These are phyloP conservation scores for Pythium sukuiense DNA, from an alignment of 352 stramenopile species.

Conservation along the genomic window DNA sequence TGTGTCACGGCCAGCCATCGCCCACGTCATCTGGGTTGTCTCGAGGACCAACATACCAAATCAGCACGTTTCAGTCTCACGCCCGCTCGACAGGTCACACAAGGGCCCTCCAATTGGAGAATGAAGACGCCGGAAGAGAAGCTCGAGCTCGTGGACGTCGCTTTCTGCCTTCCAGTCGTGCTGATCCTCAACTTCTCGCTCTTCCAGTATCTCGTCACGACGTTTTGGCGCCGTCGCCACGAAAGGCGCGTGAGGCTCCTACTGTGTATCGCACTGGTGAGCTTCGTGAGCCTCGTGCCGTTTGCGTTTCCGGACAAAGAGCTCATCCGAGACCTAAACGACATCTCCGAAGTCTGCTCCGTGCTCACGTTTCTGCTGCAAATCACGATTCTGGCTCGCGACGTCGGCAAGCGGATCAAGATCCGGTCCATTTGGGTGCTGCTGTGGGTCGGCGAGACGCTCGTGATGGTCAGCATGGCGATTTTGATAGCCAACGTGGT, in stretches of 20 bases:
- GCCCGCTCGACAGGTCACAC: too few species aligned
- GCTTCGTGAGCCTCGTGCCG: conserved; percentile 29
- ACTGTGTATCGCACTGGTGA: conserved; percentile 16
- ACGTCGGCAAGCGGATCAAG: conserved; percentile 23
- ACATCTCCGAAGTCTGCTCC: conserved; percentile 25
- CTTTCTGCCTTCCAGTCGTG: conserved; percentile 13
- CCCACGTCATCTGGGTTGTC: neutral
- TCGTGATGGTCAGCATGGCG: conserved; percentile 9
- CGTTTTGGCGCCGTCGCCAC: conserved; percentile 3
- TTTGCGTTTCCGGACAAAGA: conserved; percentile 24
- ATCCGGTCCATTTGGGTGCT: conserved; percentile 5
- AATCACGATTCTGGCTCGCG: conserved; percentile 25
- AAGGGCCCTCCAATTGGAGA: too few species aligned
- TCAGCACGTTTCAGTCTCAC: too few species aligned
- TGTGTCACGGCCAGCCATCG: neutral
- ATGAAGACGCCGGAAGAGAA: neutral
- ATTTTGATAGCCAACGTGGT: conserved; percentile 12
- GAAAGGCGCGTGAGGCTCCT: conserved; percentile 23
- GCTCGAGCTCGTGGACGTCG: neutral
- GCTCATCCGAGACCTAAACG: conserved; percentile 27
- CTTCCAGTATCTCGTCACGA: conserved; percentile 21
- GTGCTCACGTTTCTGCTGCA: conserved; percentile 30
- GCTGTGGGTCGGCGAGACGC: conserved; percentile 7
- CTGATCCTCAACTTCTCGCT: conserved; percentile 22
- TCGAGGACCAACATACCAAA: too few species aligned